Conservation (phyloP, 78 protist genomes). For the Paratrimastix pyriformis region DNA sequence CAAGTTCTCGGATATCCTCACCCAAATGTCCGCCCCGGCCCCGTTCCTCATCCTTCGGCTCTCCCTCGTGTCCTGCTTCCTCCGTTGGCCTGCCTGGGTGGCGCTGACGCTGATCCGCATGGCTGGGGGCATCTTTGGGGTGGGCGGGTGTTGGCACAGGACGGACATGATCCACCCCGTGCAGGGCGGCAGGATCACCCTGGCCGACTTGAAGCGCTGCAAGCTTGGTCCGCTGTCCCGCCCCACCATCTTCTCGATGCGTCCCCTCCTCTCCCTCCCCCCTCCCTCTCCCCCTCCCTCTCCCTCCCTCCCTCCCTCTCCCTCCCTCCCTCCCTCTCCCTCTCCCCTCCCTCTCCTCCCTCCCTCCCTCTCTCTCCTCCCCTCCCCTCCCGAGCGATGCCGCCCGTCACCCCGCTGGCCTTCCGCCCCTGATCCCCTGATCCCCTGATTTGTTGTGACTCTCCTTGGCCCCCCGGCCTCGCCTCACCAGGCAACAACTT, state of each 20-base stretch:
- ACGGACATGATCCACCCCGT: constrained; percentile 1
- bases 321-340: background rate
- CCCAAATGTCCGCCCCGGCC: too few relatives aligned
- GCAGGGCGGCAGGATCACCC: constrained; percentile 1
- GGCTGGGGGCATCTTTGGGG: background rate
- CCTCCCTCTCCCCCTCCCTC: background rate
- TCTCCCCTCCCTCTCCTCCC: background rate
- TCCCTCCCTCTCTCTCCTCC: background rate
- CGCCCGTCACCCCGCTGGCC: background rate
- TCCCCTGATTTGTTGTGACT: background rate
- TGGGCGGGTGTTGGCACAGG: background rate
- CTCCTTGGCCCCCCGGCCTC: background rate
- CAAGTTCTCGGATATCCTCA: constrained; percentile 51
- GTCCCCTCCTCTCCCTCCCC: background rate
- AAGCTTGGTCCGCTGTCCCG: too few relatives aligned
- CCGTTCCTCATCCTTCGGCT: too few relatives aligned
- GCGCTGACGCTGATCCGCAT: background rate
- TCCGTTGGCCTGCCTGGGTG: background rate
- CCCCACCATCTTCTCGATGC: too few relatives aligned
- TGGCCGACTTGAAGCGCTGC: constrained; percentile 6
- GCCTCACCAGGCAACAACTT: constrained; percentile 14
- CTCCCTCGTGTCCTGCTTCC: too few relatives aligned
- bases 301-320: background rate
- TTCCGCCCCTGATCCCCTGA: background rate
- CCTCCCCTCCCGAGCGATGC: background rate